Percentiles rank a stretch among this genome's conserved stretches.
phyloP scores from a whole-genome alignment of 139 green algal genomes.

The Chlamydomonas applanata region DNA sequence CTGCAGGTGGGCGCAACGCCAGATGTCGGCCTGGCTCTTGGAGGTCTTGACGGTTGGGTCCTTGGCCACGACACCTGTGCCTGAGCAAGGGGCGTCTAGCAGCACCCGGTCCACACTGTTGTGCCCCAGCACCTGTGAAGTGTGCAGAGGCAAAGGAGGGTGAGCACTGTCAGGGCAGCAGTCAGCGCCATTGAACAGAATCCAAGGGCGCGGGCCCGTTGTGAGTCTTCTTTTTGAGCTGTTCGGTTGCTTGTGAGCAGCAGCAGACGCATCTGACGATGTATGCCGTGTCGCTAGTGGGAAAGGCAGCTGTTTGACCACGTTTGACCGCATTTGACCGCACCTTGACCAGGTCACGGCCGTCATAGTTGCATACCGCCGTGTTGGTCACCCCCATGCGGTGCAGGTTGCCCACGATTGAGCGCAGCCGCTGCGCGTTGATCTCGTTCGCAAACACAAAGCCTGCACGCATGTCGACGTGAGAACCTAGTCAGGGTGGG shows the following conservation, averaged over 20 bases:
- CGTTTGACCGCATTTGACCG: not conserved
- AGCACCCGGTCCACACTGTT: constrained; percentile 88
- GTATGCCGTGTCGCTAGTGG: too few relatives aligned
- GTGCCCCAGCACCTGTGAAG: constrained; percentile 74
- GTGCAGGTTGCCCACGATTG: constrained; percentile 88
- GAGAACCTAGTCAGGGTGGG: too few relatives aligned
- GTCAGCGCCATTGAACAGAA: too few relatives aligned
- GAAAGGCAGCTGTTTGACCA: too few relatives aligned
- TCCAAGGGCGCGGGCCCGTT: too few relatives aligned
- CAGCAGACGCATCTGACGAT: not conserved
- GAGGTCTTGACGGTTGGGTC: constrained; percentile 27
- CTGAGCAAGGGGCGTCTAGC: constrained; percentile 96
- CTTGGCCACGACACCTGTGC: constrained; percentile 55
- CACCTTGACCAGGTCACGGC: constrained; percentile 67
- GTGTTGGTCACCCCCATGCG: constrained; percentile 95
- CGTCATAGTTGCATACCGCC: constrained; percentile 95
- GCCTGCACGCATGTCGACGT: constrained; percentile 23
- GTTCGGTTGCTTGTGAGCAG: too few relatives aligned
- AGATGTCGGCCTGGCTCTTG: constrained; percentile 79
- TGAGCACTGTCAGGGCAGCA: too few relatives aligned
- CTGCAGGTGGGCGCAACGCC: constrained; percentile 88
- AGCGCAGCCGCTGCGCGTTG: constrained; percentile 81
- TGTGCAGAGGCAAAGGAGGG: too few relatives aligned
- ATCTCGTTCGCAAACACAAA: constrained; percentile 97
- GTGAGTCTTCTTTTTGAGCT: too few relatives aligned